phyloP scores from a whole-genome alignment of 177 flowering plant species.

The Vitis hybrid region DNA sequence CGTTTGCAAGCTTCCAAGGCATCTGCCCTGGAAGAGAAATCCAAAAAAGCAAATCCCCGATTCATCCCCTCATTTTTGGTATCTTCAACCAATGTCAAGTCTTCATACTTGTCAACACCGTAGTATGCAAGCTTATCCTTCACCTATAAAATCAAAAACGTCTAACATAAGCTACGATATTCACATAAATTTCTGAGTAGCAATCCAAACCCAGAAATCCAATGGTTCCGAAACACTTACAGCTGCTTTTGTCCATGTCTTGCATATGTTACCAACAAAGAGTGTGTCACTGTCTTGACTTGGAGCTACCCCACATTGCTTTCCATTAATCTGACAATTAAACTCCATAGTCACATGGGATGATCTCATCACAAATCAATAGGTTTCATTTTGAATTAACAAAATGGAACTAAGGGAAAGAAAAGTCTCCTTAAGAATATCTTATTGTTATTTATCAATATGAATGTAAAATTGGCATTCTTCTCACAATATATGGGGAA shows the following conservation, averaged over 20 bases:
- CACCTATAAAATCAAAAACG: constrained; percentile 24
- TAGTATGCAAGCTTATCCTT: constrained; percentile 32
- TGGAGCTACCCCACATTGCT: constrained; percentile 38
- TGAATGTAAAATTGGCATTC: not conserved
- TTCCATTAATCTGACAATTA: constrained; percentile 34
- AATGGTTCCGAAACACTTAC: constrained; percentile 15
- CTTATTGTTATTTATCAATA: not conserved
- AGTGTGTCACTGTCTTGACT: constrained; percentile 42
- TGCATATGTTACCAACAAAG: constrained; percentile 40
- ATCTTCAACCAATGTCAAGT: constrained; percentile 39
- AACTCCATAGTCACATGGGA: not conserved
- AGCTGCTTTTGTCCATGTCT: constrained; percentile 32
- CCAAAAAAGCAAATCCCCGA: constrained; percentile 43
- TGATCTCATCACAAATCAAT: not conserved
- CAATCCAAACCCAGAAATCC: not conserved
- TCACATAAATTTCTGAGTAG: not conserved
- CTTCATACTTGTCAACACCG: constrained; percentile 33
- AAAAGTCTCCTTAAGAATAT: not conserved
- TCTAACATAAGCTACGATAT: not conserved
- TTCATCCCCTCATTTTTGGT: constrained; percentile 35
- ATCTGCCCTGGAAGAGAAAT: constrained; percentile 35
- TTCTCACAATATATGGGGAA: not conserved
- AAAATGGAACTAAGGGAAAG: not conserved
- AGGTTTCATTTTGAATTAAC: not conserved
- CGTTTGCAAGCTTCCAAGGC: constrained; percentile 40